A percentile compares a stretch with the other conserved stretches of the same genome.
These are phyloP conservation scores for Macaranga tanarius DNA, from an alignment of 441 rosid genomes.

Conservation along the genomic window DNA sequence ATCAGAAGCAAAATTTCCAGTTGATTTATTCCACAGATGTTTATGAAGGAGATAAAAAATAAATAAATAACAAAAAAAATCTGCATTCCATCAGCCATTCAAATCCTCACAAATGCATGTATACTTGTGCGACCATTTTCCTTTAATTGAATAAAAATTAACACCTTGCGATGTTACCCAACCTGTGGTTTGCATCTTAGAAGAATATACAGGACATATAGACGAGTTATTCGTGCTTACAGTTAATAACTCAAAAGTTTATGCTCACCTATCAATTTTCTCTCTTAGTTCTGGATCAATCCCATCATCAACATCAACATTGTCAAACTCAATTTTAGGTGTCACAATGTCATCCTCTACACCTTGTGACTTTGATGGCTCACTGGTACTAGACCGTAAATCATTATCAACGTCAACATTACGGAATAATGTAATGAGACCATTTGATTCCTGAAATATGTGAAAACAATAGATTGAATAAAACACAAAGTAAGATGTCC, in stretches of 20 bases:
- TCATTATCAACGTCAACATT: conserved; percentile 37
- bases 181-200: background rate
- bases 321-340: conserved; percentile 57
- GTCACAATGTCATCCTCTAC: conserved; percentile 48
- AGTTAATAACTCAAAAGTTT: conserved; percentile 5
- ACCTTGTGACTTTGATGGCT: conserved; percentile 41
- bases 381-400: conserved; percentile 34
- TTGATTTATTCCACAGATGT: background rate
- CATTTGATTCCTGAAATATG: conserved; percentile 47
- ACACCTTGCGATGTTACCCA: background rate
- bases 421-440: conserved; percentile 35
- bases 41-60: background rate
- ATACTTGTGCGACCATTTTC: background rate
- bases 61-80: too few species aligned
- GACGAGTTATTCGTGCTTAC: background rate
- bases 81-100: background rate
- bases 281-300: conserved; percentile 85
- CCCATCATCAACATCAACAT: conserved; percentile 76
- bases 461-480: background rate
- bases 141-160: background rate
- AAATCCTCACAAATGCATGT: background rate
- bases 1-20: background rate
- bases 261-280: conserved; percentile 73
- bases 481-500: background rate
- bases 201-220: background rate